Evolutionary conservation across 805 yeast genomes (phyloP), one percentile per base, ranked within the genome.

Genomic region (Candida taoyuanica): DNA sequence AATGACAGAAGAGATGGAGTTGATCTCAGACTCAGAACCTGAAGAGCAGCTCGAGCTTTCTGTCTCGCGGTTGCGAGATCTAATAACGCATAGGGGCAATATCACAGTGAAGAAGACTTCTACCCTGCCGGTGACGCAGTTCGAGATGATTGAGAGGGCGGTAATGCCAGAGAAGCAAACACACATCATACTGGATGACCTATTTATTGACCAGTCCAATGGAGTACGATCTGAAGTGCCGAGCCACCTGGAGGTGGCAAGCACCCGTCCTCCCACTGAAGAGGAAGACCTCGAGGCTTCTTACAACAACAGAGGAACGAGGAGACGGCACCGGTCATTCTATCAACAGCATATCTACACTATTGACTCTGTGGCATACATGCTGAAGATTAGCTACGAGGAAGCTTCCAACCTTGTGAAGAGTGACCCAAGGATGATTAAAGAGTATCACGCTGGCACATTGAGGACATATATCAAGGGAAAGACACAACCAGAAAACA

Each of bases 401-500:
- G 39, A 44, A 7, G 59, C 59, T 0, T 37, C 50, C 6, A 47
- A 42, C 8, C 20, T 52, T 18, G 57, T 54, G 17, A 41, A 43
- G n/a, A 30, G 35, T 5, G 50, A 47, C 9, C 53, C 50, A 7
- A 44, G 42, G n/a, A 44, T 49, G 36, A 50, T 46, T 38, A 56
- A 45, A 17, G 55, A 44, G 55, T 60, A 44, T 47, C 64, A 44
- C 50, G 47, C 44, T 45, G 55, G 50, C 29, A 49, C 45, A 30
- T 44, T 50, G 21, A 36, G 32, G 36, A 47, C 28, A 14, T 44
- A 38, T 35, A 37, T 46, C 29, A 31, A 31, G 17, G 25, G 18
- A 16, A 29, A 23, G n/a, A n/a, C n/a, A n/a, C n/a, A n/a, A 16
- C 24, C 33, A 6, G 25, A 9, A 20, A 16, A 14, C 9, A 34